A percentile compares a stretch with the other conserved stretches of the same genome.
phyloP scores from a whole-genome alignment of 2,329 filamentous ascomycete species.

The Tolypocladium paradoxum region DNA sequence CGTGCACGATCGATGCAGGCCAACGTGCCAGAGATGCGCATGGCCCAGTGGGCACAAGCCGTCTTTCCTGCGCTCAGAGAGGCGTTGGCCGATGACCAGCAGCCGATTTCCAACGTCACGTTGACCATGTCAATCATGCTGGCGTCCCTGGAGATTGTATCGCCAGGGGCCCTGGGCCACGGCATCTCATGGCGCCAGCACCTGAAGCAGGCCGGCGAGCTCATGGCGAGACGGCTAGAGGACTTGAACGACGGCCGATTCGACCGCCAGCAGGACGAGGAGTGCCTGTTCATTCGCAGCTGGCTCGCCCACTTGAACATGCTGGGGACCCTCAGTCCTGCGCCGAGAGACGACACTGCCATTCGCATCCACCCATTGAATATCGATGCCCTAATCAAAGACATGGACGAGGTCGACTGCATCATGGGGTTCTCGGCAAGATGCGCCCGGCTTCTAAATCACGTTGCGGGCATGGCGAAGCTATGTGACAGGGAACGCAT shows the following conservation, averaged over 20 bases:
- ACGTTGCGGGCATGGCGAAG: conserved; percentile 60
- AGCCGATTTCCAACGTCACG: conserved; percentile 59
- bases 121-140: conserved; percentile 79
- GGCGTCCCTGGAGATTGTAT: conserved; percentile 72
- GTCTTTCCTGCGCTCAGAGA: conserved; percentile 64
- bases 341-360: conserved; percentile 15
- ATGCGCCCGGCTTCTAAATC: conserved; percentile 71
- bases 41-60: conserved; percentile 69
- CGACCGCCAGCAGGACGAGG: conserved; percentile 39
- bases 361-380: neutral
- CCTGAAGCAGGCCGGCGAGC: conserved; percentile 61
- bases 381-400: neutral
- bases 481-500: conserved; percentile 57
- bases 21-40: conserved; percentile 63
- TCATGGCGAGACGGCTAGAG: conserved; percentile 53
- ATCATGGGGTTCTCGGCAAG: conserved; percentile 49
- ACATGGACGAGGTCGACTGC: conserved; percentile 62
- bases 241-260: conserved; percentile 15
- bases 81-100: conserved; percentile 49
- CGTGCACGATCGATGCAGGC: conserved; percentile 64
- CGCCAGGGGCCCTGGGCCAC: conserved; percentile 71
- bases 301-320: conserved; percentile 84
- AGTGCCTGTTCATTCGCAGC: conserved; percentile 64
- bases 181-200: conserved; percentile 73
- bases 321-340: conserved; percentile 59